Evolutionary conservation across 495 filamentous ascomycete genomes (phyloP).

Genomic region (Talaromyces nanjingensis): DNA sequence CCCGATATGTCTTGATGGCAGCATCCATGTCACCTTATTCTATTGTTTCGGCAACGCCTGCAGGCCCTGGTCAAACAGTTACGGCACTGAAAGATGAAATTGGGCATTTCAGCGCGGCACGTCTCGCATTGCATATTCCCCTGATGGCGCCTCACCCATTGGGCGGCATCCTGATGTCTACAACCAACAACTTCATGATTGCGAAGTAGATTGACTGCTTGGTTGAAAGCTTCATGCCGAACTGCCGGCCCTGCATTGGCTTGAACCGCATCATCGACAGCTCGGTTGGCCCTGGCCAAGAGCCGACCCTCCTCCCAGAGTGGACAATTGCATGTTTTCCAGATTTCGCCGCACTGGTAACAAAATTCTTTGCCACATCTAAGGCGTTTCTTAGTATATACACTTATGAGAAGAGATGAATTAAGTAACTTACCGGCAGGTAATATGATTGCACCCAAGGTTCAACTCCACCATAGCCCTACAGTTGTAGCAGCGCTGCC

Average conservation of each 20-base stretch:
- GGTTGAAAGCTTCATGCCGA: constrained; percentile 5
- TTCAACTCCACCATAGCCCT: constrained; percentile 16
- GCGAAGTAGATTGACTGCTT: constrained; percentile 1
- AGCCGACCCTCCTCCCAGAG: constrained; percentile 32
- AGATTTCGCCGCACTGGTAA: constrained; percentile 21
- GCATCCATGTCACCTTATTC: too few relatives aligned
- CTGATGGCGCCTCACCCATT: constrained; percentile 13
- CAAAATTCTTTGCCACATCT: constrained; percentile 18
- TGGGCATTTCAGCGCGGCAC: constrained; percentile 5
- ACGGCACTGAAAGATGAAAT: constrained; percentile 14
- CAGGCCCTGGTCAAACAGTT: constrained; percentile 12
- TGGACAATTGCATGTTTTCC: constrained; percentile 43
- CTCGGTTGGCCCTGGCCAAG: constrained; percentile 15
- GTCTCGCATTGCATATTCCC: constrained; percentile 14
- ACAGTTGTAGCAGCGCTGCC: constrained; percentile 17
- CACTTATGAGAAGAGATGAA: not conserved
- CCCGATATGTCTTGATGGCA: too few relatives aligned
- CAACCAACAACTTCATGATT: constrained; percentile 12
- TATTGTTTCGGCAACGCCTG: constrained; percentile 12
- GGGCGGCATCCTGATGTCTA: constrained; percentile 9
- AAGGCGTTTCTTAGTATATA: constrained; percentile 2
- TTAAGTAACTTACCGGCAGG: constrained; percentile 13
- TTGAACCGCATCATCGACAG: not conserved
- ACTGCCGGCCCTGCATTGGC: not conserved
- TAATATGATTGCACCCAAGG: constrained; percentile 21